Evolutionary conservation across 176 grass and related monocot genomes (phyloP).

Genomic region (Oryza glumipatula): DNA sequence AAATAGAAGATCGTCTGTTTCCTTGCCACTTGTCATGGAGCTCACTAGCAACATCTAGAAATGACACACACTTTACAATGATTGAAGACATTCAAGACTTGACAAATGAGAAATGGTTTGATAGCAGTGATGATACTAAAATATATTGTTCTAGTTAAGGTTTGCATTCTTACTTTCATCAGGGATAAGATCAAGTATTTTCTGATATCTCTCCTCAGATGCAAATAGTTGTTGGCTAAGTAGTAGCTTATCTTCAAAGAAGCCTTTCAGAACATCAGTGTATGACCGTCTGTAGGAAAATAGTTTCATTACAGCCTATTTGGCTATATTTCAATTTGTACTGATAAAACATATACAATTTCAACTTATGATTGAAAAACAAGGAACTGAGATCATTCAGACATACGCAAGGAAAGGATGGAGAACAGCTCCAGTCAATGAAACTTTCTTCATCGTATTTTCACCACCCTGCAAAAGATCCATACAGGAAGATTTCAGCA

Average conservation of each 20-base stretch:
- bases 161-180: conserved; percentile 67
- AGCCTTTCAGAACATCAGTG: conserved; percentile 75
- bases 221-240: conserved; percentile 68
- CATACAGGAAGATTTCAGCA: background rate
- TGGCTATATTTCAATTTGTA: background rate
- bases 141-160: no score
- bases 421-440: conserved; percentile 69
- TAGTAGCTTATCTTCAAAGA: conserved; percentile 82
- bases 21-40: conserved; percentile 82
- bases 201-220: conserved; percentile 78
- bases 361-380: background rate
- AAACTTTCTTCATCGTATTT: conserved; percentile 81
- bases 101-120: background rate
- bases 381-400: background rate
- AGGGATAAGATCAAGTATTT: conserved; percentile 87
- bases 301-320: conserved; percentile 25
- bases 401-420: conserved; percentile 90
- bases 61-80: conserved; percentile 27
- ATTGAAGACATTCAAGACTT: conserved; percentile 30
- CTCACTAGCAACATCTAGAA: conserved; percentile 81
- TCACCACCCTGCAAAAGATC: conserved; percentile 70
- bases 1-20: conserved; percentile 80
- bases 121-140: background rate
- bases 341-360: background rate
- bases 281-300: conserved; percentile 70